Evolutionary conservation across 108 stramenopile genomes (phyloP), one percentile per base, ranked within the genome.

Genomic region (Nitzschia inconspicua): DNA sequence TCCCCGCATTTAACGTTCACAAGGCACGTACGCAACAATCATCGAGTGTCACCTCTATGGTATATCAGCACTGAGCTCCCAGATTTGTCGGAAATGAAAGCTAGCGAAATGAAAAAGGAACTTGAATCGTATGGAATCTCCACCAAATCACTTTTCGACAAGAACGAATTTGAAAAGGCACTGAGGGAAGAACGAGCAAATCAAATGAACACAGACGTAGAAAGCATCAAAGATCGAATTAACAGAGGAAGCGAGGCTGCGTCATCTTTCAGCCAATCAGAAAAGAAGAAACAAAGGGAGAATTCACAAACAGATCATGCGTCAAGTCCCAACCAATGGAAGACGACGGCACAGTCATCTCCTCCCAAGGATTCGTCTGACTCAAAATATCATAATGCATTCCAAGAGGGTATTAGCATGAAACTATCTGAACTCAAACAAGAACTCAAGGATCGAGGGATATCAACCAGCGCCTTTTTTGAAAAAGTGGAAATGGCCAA

Each of bases 401-500:
- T 85, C 67, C 75, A 77, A 35, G 75, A 72, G 44, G 81, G 77
- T 41, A 66, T 50, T 61, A 40, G 24, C 6, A 82, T 88, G 83
- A 77, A 69, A 66, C 76, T 68, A 3, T 63, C 55, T 30, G 78
- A 78, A n/a, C 68, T 88, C 39, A 77, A 69, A 31, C 76, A 85
- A 47, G 88, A 89, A 60, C 63, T 89, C 30, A 51, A 83, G 57
- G 66, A 72, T 1, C 78, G 78, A 34, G 85, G 88, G 9, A 80
- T 90, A 30, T 51, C 68, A 13, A 90, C 85, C 0, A 69, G 58
- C 39, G 56, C 76, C 8, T 89, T 89, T 55, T 75, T 90, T 49
- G 85, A 86, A 71, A 91, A 91, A 47, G 61, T 68, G 13, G 89
- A 91, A 67, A 83, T 91, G 60, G 78, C 83, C 9, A 60, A 73